Percentiles rank a stretch among this genome's conserved stretches.
phyloP scores from a whole-genome alignment of 1,284 basidiomycete genomes.

The Sporisorium graminicola region DNA sequence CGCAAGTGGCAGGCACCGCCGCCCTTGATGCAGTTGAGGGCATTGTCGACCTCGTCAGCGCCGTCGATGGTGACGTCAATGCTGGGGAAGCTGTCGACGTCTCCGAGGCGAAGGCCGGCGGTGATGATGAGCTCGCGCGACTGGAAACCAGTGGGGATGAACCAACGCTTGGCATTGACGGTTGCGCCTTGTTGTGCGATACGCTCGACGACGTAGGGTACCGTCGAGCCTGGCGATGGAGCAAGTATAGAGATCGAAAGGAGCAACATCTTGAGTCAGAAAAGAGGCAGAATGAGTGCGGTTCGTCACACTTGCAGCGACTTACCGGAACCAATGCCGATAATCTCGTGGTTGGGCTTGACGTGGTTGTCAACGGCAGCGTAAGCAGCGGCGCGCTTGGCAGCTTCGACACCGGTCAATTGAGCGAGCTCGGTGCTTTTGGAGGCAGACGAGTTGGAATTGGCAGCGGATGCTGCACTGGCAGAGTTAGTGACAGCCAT shows the following conservation, averaged over 20 bases:
- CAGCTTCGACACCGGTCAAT: slow-evolving; percentile 69
- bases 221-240: slow-evolving; percentile 80
- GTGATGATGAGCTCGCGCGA: slow-evolving; percentile 92
- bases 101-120: slow-evolving; percentile 82
- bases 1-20: slow-evolving; percentile 96
- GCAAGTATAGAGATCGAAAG: neutral
- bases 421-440: slow-evolving; percentile 36
- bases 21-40: slow-evolving; percentile 95
- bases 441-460: slow-evolving; percentile 31
- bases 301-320: neutral
- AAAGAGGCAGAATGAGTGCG: neutral
- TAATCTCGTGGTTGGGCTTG: slow-evolving; percentile 82
- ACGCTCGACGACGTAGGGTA: slow-evolving; percentile 96
- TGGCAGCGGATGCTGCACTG: slow-evolving; percentile 30
- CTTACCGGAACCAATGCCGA: slow-evolving; percentile 70
- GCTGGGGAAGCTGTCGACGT: slow-evolving; percentile 78
- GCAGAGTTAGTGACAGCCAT: slow-evolving; percentile 28
- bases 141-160: slow-evolving; percentile 81
- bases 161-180: slow-evolving; percentile 76
- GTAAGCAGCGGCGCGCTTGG: slow-evolving; percentile 91
- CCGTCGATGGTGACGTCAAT: slow-evolving; percentile 98
- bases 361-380: slow-evolving; percentile 94
- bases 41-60: slow-evolving; percentile 91
- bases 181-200: slow-evolving; percentile 86
- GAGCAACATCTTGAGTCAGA: neutral